These are phyloP conservation scores for Moniliella sp. DNA, from an alignment of 1,284 basidiomycete genomes.

Conservation along the genomic window DNA sequence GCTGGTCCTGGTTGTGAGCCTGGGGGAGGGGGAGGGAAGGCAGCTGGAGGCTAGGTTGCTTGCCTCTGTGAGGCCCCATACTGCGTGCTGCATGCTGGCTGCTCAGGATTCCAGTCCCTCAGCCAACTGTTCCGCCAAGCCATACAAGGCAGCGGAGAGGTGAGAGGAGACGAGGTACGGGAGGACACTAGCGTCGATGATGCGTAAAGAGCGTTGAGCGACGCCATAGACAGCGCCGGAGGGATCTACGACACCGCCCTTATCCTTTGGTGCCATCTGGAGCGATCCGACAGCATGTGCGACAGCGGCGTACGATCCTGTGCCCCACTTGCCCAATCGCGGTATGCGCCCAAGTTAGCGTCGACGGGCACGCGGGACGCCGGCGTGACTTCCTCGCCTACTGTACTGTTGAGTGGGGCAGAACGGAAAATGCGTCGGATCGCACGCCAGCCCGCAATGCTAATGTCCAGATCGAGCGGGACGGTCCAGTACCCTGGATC, in stretches of 20 bases:
- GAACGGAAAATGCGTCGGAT: no score
- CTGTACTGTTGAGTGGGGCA: no score
- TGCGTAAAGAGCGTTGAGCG: constrained; percentile 8
- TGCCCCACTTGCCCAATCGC: not conserved
- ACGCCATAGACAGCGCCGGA: constrained; percentile 32
- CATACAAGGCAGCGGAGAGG: constrained; percentile 15
- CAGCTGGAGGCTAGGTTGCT: no score
- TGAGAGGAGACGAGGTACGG: constrained; percentile 16
- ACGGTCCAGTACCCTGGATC: constrained; percentile 23
- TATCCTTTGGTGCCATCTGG: constrained; percentile 43
- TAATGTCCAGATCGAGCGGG: not conserved
- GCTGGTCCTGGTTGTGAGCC: no score
- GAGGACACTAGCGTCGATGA: constrained; percentile 18
- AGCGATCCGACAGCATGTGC: constrained; percentile 45
- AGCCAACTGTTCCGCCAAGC: constrained; percentile 16
- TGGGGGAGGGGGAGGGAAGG: no score
- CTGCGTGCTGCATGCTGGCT: no score
- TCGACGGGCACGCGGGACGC: no score
- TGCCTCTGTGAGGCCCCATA: no score
- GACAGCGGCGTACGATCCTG: constrained; percentile 35
- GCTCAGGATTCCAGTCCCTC: no score
- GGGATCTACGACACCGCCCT: constrained; percentile 40
- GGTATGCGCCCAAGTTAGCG: not conserved
- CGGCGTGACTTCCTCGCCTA: no score
- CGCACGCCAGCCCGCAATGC: not conserved